These are phyloP conservation scores for Hypoxylon sp. DNA, from an alignment of 2,329 filamentous ascomycete species.

Conservation along the genomic window DNA sequence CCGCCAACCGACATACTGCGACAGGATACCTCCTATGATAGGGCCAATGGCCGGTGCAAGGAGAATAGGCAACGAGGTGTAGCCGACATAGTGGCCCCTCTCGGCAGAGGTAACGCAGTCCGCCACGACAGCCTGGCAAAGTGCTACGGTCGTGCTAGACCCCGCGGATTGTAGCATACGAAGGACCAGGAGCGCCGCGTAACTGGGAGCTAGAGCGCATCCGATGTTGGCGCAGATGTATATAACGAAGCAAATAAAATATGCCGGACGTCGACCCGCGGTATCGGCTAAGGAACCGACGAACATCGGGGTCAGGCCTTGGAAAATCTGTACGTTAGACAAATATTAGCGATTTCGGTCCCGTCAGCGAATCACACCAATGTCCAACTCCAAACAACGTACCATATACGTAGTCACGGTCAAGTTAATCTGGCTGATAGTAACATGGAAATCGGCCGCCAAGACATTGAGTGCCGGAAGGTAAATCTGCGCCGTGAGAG, in stretches of 20 bases:
- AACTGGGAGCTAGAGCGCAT: conserved; percentile 62
- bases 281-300: conserved; percentile 65
- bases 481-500: conserved; percentile 59
- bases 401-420: conserved; percentile 57
- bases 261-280: conserved; percentile 63
- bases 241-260: conserved; percentile 63
- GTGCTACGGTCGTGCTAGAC: conserved; percentile 68
- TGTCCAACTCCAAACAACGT: conserved; percentile 22
- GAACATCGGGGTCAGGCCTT: conserved; percentile 67
- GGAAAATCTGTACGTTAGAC: conserved; percentile 60
- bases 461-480: conserved; percentile 61
- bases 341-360: conserved; percentile 16
- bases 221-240: conserved; percentile 64
- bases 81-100: conserved; percentile 68
- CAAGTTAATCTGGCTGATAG: conserved; percentile 55
- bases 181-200: conserved; percentile 62
- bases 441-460: conserved; percentile 59
- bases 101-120: conserved; percentile 71
- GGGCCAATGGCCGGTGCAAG: conserved; percentile 61
- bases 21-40: conserved; percentile 67
- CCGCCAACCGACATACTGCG: conserved; percentile 66
- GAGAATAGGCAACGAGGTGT: conserved; percentile 61
- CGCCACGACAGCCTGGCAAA: conserved; percentile 67
- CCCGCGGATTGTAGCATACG: conserved; percentile 67
- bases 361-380: background rate